phyloP scores from a whole-genome alignment of 495 filamentous ascomycete species.

The Venustampulla echinocandica region DNA sequence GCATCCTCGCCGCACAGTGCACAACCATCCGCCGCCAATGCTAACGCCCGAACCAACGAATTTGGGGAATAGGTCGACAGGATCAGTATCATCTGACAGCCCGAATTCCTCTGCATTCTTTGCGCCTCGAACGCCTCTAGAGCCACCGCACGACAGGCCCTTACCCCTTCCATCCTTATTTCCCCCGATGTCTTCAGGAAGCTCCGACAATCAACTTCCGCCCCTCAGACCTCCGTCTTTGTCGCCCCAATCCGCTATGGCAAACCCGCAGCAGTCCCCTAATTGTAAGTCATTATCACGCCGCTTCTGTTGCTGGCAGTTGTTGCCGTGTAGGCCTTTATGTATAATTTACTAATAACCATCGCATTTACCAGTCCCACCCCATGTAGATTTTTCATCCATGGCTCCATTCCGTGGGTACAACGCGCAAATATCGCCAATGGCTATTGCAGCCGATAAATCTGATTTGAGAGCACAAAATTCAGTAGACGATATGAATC shows the following conservation, averaged over 20 bases:
- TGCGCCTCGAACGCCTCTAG: slow-evolving; percentile 19
- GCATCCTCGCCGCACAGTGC: slow-evolving; percentile 14
- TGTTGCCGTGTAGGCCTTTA: too few species aligned
- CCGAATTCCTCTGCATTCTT: slow-evolving; percentile 16
- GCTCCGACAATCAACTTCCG: slow-evolving; percentile 21
- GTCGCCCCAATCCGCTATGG: slow-evolving; percentile 17
- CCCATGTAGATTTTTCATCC: slow-evolving; percentile 11
- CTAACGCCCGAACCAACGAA: slow-evolving; percentile 17
- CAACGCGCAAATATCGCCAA: neutral
- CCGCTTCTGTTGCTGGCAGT: too few species aligned
- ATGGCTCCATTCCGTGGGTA: slow-evolving; percentile 14
- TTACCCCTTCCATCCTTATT: slow-evolving; percentile 20
- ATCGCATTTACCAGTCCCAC: too few species aligned
- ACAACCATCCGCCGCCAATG: slow-evolving; percentile 12
- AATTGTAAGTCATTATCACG: slow-evolving; percentile 14
- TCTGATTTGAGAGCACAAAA: slow-evolving; percentile 9
- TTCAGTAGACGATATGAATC: neutral
- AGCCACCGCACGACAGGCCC: slow-evolving; percentile 21
- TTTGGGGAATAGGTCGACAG: slow-evolving; percentile 9
- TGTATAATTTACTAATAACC: slow-evolving; percentile 1
- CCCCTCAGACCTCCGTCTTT: slow-evolving; percentile 20
- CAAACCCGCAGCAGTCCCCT: slow-evolving; percentile 13
- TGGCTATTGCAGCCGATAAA: neutral
- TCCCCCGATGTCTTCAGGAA: slow-evolving; percentile 12
- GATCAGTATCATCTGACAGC: slow-evolving; percentile 19